Base-by-base conservation (phyloP, 441 rosid genomes). In the Daphne laureola region DNA sequence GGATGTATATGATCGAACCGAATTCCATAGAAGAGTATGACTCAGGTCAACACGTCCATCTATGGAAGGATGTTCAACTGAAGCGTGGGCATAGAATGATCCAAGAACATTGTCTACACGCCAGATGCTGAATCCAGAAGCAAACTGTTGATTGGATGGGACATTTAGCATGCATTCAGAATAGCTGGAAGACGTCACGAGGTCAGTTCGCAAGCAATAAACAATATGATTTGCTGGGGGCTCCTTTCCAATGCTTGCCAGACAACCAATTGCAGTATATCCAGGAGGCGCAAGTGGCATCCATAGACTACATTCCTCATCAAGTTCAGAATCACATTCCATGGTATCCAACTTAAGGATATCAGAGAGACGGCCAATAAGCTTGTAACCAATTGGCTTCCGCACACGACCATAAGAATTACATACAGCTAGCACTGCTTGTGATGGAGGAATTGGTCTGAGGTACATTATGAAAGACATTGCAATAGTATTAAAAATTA, bases 391-490 rank as follows among this genome's bases (percentile, higher is more conserved):
- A 53, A 78, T 48, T 13, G 99, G 98, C 77, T 91, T 95, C 61
- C 86, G 67, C 75, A 86, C 99, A 65, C 99, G 98, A 57, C 99
- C 99, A 80, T 95, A 86, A 44, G 83, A 69, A 75, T 95, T 88
- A 73, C 88, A 80, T 31, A 95, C 90, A 47, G 99, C 92, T 90
- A 91, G 80, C 54, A 91, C 99, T 8, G 92, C 95, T 56, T 84
- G 97, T 31, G 99, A 78, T 27, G 99, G 99, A 69, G 99, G 98
- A 79, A 75, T 91, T 62, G 97, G 75, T 89, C 99, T 95, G 86
- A 67, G 59, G 53, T 12, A 77, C 52, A 36, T 46, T 17, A 51
- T 58, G 40, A 38, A 56, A 21, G 14, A 56, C 46, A 62, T 59
- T 40, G 25, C 58, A 42, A 48, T 40, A 14, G 38, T 31, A 31